A percentile compares a stretch with the other conserved stretches of the same genome.
phyloP scores from a whole-genome alignment of 2,329 filamentous ascomycete species.

The Aspergillus caelatus region DNA sequence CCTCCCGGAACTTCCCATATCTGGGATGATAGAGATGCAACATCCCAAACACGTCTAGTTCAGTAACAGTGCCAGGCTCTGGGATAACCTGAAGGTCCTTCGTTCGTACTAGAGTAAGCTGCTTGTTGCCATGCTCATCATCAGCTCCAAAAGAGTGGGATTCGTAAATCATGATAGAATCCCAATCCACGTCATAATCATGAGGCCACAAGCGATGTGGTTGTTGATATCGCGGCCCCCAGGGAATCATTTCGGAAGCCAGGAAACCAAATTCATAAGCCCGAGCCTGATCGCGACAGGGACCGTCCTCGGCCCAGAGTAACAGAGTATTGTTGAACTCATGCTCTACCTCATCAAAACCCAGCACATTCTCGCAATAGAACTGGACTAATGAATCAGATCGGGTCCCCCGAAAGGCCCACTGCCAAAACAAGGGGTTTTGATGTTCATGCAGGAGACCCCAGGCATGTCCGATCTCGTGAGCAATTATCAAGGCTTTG shows the following conservation, averaged over 20 bases:
- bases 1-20: not conserved
- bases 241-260: conserved; percentile 1
- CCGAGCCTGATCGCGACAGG: not conserved
- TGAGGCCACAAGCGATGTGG: not conserved
- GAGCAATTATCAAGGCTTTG: not conserved
- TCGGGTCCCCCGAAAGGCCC: not conserved
- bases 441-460: conserved; percentile 18
- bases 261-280: not conserved
- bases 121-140: not conserved
- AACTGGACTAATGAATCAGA: not conserved
- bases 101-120: not conserved
- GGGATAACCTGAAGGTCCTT: not conserved
- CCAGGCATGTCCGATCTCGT: conserved; percentile 16
- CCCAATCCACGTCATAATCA: conserved; percentile 11
- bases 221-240: not conserved
- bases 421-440: conserved; percentile 6
- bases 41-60: not conserved
- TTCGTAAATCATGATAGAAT: conserved; percentile 14
- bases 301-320: not conserved
- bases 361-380: conserved; percentile 3
- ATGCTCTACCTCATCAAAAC: not conserved
- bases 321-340: not conserved
- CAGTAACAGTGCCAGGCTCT: not conserved
- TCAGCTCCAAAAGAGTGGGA: not conserved
- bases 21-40: not conserved